Evolutionary conservation across 148 eudicot species (phyloP).

Genomic region (Diospyros kaki): DNA sequence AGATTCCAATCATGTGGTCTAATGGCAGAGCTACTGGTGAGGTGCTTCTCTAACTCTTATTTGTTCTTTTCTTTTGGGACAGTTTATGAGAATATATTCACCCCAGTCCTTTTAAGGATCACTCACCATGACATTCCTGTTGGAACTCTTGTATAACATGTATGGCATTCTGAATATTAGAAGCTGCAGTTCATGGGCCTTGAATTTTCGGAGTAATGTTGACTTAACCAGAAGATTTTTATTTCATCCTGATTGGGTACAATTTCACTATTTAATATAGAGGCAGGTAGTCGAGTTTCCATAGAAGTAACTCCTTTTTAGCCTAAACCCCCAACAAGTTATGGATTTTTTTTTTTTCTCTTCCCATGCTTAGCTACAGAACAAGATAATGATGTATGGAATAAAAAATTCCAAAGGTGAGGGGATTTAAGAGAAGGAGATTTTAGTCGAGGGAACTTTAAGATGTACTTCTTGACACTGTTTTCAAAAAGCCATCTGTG

Average conservation of each 20-base stretch:
- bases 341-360: background rate
- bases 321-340: background rate
- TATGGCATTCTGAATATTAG: background rate
- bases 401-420: background rate
- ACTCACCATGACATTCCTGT: background rate
- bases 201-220: background rate
- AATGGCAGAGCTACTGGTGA: constrained; percentile 99
- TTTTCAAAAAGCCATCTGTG: no score
- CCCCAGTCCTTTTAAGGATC: constrained; percentile 2
- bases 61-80: background rate
- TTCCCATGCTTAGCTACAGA: background rate
- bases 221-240: background rate
- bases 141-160: background rate
- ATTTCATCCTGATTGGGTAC: background rate
- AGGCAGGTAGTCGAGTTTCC: background rate
- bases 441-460: background rate
- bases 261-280: background rate
- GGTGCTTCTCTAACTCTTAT: constrained; percentile 66
- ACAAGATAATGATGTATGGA: background rate
- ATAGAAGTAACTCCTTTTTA: background rate
- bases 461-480: no score
- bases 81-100: background rate
- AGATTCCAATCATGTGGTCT: constrained; percentile 85
- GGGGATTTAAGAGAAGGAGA: background rate
- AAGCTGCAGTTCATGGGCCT: background rate